Base-by-base conservation (phyloP, 1,284 basidiomycete genomes). In the Sanghuangporus baumii region DNA sequence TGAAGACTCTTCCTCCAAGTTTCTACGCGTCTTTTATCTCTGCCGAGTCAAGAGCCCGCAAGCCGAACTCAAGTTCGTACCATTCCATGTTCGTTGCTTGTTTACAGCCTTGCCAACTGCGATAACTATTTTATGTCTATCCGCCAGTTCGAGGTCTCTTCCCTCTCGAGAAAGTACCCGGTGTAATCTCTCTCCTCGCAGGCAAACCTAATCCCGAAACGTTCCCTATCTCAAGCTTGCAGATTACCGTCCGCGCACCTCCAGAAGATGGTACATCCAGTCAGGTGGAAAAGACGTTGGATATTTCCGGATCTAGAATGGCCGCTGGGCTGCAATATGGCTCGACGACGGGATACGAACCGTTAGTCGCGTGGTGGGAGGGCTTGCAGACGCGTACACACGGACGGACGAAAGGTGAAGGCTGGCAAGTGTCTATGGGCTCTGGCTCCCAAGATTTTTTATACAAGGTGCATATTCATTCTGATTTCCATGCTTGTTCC, bases 361-460 rank as follows among this genome's bases (percentile, higher is more conserved):
- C 78, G 31, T 75, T 96, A 14, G 72, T 83, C 31, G 77, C 84
- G 12, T 93, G 88, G 88, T 73, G 93, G 37, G 75, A 79, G 62
- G 81, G 81, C 1, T 75, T 93, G 59, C 92, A 95, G 74, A 82
- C 83, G 68, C 70, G 72, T 3, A 80, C 82, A 54, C 92, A 94
- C 67, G 81, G 81, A 7, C 74, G 88, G 57, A 77, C 77, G 67
- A 72, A 73, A 56, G 79, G 79, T 6, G 86, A 88, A 65, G 74
- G 75, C 11, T 97, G 93, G 93, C 76, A 80, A 50, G 73, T 96
- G 3, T 88, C 85, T 54, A 76, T 96, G 14, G 94, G 94, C 0
- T 81, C 81, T 51, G 96, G 95, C 6, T 92, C 89, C 55, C 94
- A 96, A 75, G 94, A 97, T 77, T 72, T 96, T 64, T 83, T 97